Conservation (phyloP, 139 green algal genomes). For the Ostreobium quekettii region DNA sequence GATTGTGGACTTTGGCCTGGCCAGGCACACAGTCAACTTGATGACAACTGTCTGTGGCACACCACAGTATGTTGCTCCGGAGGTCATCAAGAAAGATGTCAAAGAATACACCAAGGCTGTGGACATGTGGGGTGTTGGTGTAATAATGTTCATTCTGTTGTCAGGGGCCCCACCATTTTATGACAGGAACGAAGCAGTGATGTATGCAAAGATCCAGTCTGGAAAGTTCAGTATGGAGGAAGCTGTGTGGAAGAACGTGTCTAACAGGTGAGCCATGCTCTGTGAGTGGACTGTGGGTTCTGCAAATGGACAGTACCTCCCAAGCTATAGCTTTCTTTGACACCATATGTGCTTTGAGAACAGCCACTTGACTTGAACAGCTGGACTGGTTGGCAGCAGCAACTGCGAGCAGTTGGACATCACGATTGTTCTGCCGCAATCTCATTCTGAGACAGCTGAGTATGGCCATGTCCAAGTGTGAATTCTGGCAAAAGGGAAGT, state of each 20-base stretch:
- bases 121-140: slow-evolving; percentile 44
- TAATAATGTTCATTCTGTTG: slow-evolving; percentile 45
- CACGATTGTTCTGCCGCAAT: too few relatives aligned
- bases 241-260: neutral
- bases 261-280: neutral
- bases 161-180: slow-evolving; percentile 66
- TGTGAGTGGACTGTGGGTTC: too few relatives aligned
- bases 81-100: slow-evolving; percentile 63
- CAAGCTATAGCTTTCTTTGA: too few relatives aligned
- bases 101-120: slow-evolving; percentile 31
- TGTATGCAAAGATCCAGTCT: slow-evolving; percentile 75
- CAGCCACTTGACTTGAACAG: too few relatives aligned
- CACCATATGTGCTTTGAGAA: too few relatives aligned
- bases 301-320: too few relatives aligned
- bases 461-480: too few relatives aligned
- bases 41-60: slow-evolving; percentile 84
- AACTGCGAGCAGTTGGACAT: too few relatives aligned
- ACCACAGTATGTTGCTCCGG: slow-evolving; percentile 85
- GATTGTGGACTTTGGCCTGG: slow-evolving; percentile 84
- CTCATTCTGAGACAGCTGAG: too few relatives aligned
- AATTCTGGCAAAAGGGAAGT: too few relatives aligned
- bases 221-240: slow-evolving; percentile 29
- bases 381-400: too few relatives aligned
- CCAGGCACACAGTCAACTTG: slow-evolving; percentile 41
- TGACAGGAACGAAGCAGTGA: slow-evolving; percentile 63